These are phyloP conservation scores for Irpex sp. DNA, from an alignment of 1,284 basidiomycete genomes.

Conservation along the genomic window DNA sequence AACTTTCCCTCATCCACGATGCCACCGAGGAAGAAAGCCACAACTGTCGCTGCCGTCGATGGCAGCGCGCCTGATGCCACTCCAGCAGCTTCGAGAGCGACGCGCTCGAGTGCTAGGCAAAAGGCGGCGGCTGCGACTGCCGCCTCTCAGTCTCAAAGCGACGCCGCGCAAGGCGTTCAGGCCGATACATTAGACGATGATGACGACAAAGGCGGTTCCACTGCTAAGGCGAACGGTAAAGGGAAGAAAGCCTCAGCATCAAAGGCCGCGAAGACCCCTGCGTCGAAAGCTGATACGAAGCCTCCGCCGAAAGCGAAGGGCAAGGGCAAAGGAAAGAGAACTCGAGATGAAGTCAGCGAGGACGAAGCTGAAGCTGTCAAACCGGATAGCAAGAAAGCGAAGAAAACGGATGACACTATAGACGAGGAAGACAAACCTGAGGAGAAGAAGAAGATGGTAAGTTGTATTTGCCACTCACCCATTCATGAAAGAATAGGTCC, in stretches of 20 bases:
- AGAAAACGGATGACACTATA: slow-evolving; percentile 17
- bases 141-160: slow-evolving; percentile 7
- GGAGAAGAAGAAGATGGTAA: slow-evolving; percentile 33
- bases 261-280: slow-evolving; percentile 21
- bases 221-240: slow-evolving; percentile 14
- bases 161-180: slow-evolving; percentile 1
- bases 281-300: slow-evolving; percentile 19
- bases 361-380: slow-evolving; percentile 13
- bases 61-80: neutral
- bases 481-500: slow-evolving; percentile 5
- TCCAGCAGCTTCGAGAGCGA: slow-evolving; percentile 5
- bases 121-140: neutral
- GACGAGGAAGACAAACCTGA: slow-evolving; percentile 20
- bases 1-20: slow-evolving; percentile 14
- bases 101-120: slow-evolving; percentile 12
- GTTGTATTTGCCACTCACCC: slow-evolving; percentile 8
- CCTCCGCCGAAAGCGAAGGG: slow-evolving; percentile 18
- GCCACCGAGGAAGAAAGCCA: slow-evolving; percentile 32
- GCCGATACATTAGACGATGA: neutral
- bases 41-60: slow-evolving; percentile 2
- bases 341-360: slow-evolving; percentile 16
- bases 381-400: slow-evolving; percentile 36
- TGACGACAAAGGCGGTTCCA: neutral
- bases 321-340: slow-evolving; percentile 20
- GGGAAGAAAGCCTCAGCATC: slow-evolving; percentile 16